Evolutionary conservation across 768 basidiomycete species (phyloP).

Genomic region (Kwoniella newhampshirensis): DNA sequence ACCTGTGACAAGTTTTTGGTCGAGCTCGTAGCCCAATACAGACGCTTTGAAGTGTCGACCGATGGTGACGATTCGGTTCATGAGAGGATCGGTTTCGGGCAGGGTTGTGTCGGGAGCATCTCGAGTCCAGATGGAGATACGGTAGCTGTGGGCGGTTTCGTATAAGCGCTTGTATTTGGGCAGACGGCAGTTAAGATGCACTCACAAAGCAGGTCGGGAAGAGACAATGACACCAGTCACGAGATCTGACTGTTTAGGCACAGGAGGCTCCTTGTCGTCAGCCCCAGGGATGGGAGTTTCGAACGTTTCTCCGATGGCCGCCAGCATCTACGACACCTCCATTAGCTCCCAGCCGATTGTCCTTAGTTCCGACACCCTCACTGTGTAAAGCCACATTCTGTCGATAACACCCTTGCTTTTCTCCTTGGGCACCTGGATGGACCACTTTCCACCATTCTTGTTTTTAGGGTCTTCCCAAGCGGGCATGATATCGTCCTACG

Average conservation of each 20-base stretch:
- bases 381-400: conserved; percentile 98
- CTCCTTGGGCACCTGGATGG: conserved; percentile 92
- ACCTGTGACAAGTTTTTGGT: conserved; percentile 67
- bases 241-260: conserved; percentile 59
- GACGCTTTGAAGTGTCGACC: conserved; percentile 87
- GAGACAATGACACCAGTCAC: conserved; percentile 92
- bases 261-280: conserved; percentile 21
- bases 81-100: conserved; percentile 58
- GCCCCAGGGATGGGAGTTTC: conserved; percentile 67
- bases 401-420: conserved; percentile 83
- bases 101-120: conserved; percentile 61
- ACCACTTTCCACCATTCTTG: conserved; percentile 97
- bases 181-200: conserved; percentile 13
- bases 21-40: conserved; percentile 77
- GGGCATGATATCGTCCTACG: conserved; percentile 87
- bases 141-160: conserved; percentile 88
- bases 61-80: conserved; percentile 77
- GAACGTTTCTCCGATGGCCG: conserved; percentile 98
- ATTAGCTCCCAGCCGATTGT: conserved; percentile 1
- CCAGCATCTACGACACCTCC: conserved; percentile 76
- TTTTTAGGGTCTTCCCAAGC: conserved; percentile 98
- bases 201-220: conserved; percentile 65
- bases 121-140: conserved; percentile 96
- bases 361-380: conserved; percentile 52
- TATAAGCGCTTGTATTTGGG: too few species aligned